Percentiles rank a stretch among this genome's conserved stretches.
These are phyloP conservation scores for Nigrograna mackinnonii DNA, from an alignment of 2,329 filamentous ascomycete genomes.

Conservation along the genomic window DNA sequence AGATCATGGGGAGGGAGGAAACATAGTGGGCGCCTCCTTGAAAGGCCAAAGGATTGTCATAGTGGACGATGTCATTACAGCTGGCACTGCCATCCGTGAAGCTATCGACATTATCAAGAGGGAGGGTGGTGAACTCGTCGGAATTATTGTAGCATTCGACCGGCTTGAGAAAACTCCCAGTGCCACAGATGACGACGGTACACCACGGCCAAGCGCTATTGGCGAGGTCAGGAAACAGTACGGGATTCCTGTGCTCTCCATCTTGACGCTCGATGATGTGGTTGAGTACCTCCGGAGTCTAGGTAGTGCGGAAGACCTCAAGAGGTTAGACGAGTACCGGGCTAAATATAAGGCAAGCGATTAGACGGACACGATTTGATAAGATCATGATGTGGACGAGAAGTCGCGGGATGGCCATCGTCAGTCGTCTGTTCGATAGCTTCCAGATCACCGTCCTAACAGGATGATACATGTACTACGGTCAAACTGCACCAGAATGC, in stretches of 20 bases:
- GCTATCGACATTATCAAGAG: constrained; percentile 86
- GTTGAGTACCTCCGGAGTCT: constrained; percentile 48
- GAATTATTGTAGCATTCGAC: constrained; percentile 87
- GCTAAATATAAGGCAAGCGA: constrained; percentile 45
- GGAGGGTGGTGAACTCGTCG: constrained; percentile 82
- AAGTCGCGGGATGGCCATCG: too few species aligned
- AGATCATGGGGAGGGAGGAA: constrained; percentile 92
- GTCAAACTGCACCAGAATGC: too few species aligned
- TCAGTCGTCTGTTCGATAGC: not conserved
- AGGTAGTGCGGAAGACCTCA: constrained; percentile 50
- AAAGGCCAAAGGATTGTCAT: constrained; percentile 86
- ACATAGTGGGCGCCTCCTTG: constrained; percentile 84
- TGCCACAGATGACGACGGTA: constrained; percentile 63
- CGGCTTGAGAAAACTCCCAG: constrained; percentile 79
- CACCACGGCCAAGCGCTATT: constrained; percentile 77
- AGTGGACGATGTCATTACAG: constrained; percentile 96
- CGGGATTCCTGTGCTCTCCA: constrained; percentile 79
- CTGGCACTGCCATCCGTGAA: constrained; percentile 90
- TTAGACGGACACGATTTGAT: too few species aligned
- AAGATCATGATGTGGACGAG: too few species aligned
- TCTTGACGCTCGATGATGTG: constrained; percentile 84
- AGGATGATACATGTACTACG: not conserved
- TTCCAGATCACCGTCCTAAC: not conserved
- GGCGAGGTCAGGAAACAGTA: constrained; percentile 84
- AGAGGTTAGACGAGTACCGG: constrained; percentile 43